Conservation (phyloP, 768 basidiomycete genomes). For the Kwoniella sp. region DNA sequence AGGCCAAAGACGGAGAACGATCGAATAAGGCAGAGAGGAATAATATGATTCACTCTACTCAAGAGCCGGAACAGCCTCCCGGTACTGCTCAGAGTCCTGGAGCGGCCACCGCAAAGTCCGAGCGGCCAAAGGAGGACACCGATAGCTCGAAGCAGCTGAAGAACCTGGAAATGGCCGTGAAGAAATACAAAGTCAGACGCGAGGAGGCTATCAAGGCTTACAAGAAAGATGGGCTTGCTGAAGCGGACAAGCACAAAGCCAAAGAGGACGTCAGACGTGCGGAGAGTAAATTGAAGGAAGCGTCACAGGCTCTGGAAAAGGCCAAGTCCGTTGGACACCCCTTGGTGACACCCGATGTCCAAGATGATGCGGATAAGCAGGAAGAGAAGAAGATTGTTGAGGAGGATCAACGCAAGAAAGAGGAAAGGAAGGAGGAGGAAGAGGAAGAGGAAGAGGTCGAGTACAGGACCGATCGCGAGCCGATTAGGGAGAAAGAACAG, state of each 20-base stretch:
- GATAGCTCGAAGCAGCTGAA: not conserved
- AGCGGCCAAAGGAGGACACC: not conserved
- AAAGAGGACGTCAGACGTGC: not conserved
- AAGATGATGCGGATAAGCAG: too few relatives aligned
- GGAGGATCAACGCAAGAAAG: not conserved
- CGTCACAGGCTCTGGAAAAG: not conserved
- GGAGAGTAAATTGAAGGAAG: conserved; percentile 1
- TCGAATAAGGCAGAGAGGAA: too few relatives aligned
- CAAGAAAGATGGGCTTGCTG: not conserved
- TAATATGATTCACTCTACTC: too few relatives aligned
- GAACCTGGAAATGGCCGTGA: not conserved
- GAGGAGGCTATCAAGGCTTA: not conserved
- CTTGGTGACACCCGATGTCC: too few relatives aligned
- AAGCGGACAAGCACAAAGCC: not conserved
- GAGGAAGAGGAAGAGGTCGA: too few relatives aligned
- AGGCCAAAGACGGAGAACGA: not conserved
- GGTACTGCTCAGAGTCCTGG: not conserved
- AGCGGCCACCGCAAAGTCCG: not conserved
- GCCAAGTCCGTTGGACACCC: not conserved
- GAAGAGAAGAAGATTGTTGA: too few relatives aligned
- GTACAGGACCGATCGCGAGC: too few relatives aligned
- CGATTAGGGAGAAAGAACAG: too few relatives aligned
- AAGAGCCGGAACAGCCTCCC: not conserved
- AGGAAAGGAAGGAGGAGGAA: too few relatives aligned
- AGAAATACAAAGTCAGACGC: not conserved